These are phyloP conservation scores for Aquilaria yunnanensis DNA, from an alignment of 345 rosid species.

Conservation along the genomic window DNA sequence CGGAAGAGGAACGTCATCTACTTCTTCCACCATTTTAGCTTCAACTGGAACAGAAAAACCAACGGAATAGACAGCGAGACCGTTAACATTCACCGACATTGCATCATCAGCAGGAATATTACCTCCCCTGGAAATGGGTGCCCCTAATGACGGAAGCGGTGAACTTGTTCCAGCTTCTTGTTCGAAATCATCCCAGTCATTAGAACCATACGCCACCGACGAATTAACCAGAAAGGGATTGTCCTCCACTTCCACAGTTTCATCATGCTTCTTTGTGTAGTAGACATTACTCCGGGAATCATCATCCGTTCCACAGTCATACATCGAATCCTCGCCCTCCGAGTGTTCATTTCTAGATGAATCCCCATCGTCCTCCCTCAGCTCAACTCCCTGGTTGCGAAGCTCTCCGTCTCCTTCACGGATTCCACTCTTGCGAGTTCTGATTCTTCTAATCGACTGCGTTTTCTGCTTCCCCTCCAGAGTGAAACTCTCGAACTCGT, in stretches of 20 bases:
- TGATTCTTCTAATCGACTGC: conserved; percentile 20
- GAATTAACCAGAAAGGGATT: conserved; percentile 68
- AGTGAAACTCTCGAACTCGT: conserved; percentile 59
- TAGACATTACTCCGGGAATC: conserved; percentile 30
- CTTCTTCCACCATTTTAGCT: conserved; percentile 28
- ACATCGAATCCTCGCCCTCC: conserved; percentile 62
- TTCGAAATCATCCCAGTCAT: conserved; percentile 91
- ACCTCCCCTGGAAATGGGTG: conserved; percentile 12
- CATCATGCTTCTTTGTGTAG: conserved; percentile 22
- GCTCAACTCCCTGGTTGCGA: conserved; percentile 13
- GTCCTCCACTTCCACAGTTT: conserved; percentile 24
- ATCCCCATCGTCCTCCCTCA: conserved; percentile 29
- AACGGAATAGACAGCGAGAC: conserved; percentile 10
- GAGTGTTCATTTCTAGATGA: conserved; percentile 39
- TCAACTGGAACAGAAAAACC: conserved; percentile 21
- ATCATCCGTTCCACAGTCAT: conserved; percentile 44
- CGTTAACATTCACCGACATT: conserved; percentile 16
- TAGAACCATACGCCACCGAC: conserved; percentile 77
- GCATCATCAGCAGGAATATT: conserved; percentile 26
- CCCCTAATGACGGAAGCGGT: conserved; percentile 31
- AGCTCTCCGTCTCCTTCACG: conserved; percentile 14
- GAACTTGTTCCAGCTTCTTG: conserved; percentile 39
- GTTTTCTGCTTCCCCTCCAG: conserved; percentile 40
- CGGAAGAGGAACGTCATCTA: conserved; percentile 29
- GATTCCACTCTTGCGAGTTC: conserved; percentile 18